Base-by-base conservation (phyloP, 345 rosid species). In the Eucalyptus camaldulensis region DNA sequence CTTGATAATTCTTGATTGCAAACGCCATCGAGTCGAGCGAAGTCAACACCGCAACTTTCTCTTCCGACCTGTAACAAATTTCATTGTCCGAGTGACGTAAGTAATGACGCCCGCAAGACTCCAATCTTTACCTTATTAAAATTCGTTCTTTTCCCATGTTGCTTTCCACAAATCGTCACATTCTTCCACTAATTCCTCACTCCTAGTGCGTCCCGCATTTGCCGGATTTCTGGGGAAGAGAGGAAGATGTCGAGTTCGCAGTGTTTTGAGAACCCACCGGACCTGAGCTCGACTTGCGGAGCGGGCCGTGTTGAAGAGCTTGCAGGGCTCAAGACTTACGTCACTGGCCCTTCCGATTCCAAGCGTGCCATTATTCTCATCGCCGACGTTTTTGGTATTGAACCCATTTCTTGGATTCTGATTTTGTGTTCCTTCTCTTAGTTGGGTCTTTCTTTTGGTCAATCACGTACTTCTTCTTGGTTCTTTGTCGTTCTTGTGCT, bases 181-280 rank as follows among this genome's bases (percentile, higher is more conserved):
- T 72, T 72, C 45, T 72, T 37, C 45, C 8, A 19, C 83, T 37
- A 27, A 37, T 19, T 72, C 27, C 83, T 72, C 83, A 3, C 83
- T 72, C 83, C 45, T 11, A 37, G 47, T 37, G 45, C 83, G 27
- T 19, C 83, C 83, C 25, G 22, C 83, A 37, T 72, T 72, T 44
- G 43, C 45, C 83, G 43, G 83, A 40, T 19, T 72, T 37, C 83
- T 40, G 47, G 45, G 83, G 45, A 72, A 72, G 83, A 21, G 22
- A 72, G 83, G 31, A 89, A 29, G 51, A 95, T 95, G 99, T 93
- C 96, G 24, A 94, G 95, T 53, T 93, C 96, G 85, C 95, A 96
- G 94, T 96, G 99, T 92, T 93, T 96, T 40, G 91, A 90, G 88
- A 95, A 95, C 92, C 99, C 99, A 67, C 99, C 97, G 58, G 91